Evolutionary conservation across 1,139 yeast genomes (phyloP), one percentile per base, ranked within the genome.

Genomic region (Lodderomyces elongisporus): DNA sequence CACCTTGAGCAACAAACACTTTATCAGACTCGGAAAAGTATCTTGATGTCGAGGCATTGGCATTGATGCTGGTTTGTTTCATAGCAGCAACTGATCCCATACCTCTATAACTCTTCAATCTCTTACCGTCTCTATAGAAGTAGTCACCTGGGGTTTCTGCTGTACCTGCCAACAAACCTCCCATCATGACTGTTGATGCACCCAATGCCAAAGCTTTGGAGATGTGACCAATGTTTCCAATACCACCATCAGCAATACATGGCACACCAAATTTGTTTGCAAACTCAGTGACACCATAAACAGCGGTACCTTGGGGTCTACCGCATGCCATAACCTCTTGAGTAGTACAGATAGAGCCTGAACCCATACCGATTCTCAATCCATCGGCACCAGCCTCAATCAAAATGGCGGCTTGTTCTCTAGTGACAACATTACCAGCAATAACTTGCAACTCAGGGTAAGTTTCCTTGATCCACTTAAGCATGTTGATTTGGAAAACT

Each of bases 321-420:
- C 99, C 99, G 70, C 96, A 94, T 34, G 99, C 98, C 99, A 91
- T 91, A 41, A 91, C 98, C 70, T 91, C 99, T 71, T 93, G 98
- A 38, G 98, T 91, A 58, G 91, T 93, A 76, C 97, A 91, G 57
- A 91, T 91, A 40, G 96, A 87, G 56, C 98, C 98, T 28, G 97
- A 87, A 54, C 99, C 99, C 99, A 91, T 91, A 70, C 98, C 99
- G 48, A 91, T 89, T 76, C 97, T 88, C 55, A 91, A 76, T 59
- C 89, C 98, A 64, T 91, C 99, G 38, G 95, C 96, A 66, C 98
- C 98, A 38, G 95, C 96, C 52, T 77, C 84, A 51, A 91, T 93
- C 58, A 91, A 77, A 53, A 79, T 74, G 45, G 99, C 98, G 46
- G 98, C 97, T 74, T 93, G 98, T 63, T 91, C 98, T 66, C 98